A percentile compares a stretch with the other conserved stretches of the same genome.
Conservation (phyloP, 1,284 basidiomycete species). For the Ceratobasidium sp. region DNA sequence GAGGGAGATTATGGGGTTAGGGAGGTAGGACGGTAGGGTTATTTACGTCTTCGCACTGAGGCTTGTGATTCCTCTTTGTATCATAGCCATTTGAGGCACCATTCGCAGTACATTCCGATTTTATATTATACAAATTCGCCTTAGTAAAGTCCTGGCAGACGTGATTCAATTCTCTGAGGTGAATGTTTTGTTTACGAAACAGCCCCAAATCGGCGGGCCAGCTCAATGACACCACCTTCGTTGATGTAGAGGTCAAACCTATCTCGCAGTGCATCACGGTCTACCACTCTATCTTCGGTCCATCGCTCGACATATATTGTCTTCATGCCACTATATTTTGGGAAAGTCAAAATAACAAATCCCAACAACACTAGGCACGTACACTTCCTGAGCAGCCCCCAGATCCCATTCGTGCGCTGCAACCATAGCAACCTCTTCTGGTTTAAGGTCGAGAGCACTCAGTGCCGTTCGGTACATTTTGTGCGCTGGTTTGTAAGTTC, state of each 20-base stretch:
- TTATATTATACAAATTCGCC: too few relatives aligned
- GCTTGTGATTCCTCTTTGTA: not conserved
- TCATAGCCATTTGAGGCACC: not conserved
- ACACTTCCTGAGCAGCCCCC: conserved; percentile 53
- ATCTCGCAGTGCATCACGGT: conserved; percentile 44
- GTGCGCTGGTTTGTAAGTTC: conserved; percentile 55
- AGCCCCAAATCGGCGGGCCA: conserved; percentile 49
- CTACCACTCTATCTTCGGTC: conserved; percentile 53
- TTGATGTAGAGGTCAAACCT: conserved; percentile 52
- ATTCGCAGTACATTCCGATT: not conserved
- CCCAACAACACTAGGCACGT: conserved; percentile 33
- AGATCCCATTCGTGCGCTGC: conserved; percentile 56
- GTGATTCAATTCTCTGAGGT: not conserved
- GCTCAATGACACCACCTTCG: conserved; percentile 51
- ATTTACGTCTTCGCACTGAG: not conserved
- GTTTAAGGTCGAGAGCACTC: conserved; percentile 49
- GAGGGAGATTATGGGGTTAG: conserved; percentile 32
- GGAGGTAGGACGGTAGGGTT: not conserved
- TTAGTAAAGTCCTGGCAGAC: too few relatives aligned
- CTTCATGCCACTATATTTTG: conserved; percentile 52
- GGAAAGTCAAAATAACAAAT: not conserved
- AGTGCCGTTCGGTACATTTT: conserved; percentile 54
- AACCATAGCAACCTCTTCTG: conserved; percentile 54
- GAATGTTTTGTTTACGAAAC: not conserved
- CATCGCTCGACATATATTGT: conserved; percentile 56